phyloP scores from a whole-genome alignment of 768 basidiomycete species.

The Lyophyllum atratum region DNA sequence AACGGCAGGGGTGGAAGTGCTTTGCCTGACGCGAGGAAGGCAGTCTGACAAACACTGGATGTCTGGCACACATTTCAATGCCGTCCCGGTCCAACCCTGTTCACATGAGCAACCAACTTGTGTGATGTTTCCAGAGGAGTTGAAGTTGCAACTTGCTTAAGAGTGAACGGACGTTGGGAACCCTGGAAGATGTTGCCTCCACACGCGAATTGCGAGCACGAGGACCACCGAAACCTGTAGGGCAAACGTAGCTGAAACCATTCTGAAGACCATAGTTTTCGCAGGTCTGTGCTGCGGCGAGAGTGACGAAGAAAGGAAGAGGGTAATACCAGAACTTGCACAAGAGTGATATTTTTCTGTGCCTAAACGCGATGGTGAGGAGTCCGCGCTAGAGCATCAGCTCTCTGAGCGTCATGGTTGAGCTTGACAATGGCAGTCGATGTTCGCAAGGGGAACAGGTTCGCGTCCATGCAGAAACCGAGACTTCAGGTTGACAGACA shows the following conservation, averaged over 20 bases:
- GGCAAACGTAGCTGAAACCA: slow-evolving; percentile 70
- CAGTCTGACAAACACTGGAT: slow-evolving; percentile 67
- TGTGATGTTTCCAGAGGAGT: slow-evolving; percentile 64
- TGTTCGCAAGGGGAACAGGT: too few species aligned
- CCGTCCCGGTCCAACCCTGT: slow-evolving; percentile 74
- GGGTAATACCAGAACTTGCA: too few species aligned
- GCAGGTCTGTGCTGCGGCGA: slow-evolving; percentile 49
- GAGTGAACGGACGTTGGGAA: slow-evolving; percentile 51
- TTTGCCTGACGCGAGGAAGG: slow-evolving; percentile 45
- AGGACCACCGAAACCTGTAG: slow-evolving; percentile 76
- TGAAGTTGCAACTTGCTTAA: slow-evolving; percentile 31
- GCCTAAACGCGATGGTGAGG: too few species aligned
- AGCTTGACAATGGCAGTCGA: too few species aligned
- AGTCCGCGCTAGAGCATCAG: too few species aligned
- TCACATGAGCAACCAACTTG: slow-evolving; percentile 69
- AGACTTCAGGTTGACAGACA: too few species aligned
- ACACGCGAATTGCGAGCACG: slow-evolving; percentile 72
- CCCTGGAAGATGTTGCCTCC: slow-evolving; percentile 84
- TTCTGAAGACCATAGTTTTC: slow-evolving; percentile 67
- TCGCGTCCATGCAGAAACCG: too few species aligned
- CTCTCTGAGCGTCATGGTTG: too few species aligned
- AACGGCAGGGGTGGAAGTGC: slow-evolving; percentile 32
- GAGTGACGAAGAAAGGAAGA: slow-evolving; percentile 21
- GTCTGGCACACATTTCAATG: slow-evolving; percentile 81
- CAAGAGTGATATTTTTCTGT: too few species aligned